A percentile compares a stretch with the other conserved stretches of the same genome.
Conservation (phyloP, 306 rosid species). For the Cicer chorassanicum region DNA sequence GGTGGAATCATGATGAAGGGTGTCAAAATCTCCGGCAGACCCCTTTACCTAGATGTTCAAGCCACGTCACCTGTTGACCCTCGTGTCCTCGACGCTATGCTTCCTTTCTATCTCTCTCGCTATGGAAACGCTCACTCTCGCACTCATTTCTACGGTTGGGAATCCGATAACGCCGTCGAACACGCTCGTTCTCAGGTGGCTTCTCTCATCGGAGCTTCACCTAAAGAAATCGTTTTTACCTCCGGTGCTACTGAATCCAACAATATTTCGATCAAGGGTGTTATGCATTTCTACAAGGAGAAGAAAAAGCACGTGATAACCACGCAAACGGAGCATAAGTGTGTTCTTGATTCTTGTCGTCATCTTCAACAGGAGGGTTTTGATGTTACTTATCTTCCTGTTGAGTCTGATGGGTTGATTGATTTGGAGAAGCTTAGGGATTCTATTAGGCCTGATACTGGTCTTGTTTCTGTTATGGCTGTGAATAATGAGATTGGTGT, state of each 20-base stretch:
- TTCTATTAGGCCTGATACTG: slow-evolving; percentile 81
- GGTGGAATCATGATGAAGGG: slow-evolving; percentile 78
- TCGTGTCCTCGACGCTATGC: slow-evolving; percentile 92
- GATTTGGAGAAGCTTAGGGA: slow-evolving; percentile 69
- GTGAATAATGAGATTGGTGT: slow-evolving; percentile 96
- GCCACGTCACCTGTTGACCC: slow-evolving; percentile 92
- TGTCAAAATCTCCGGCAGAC: slow-evolving; percentile 75
- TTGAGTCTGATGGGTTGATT: slow-evolving; percentile 71
- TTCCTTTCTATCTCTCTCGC: slow-evolving; percentile 69
- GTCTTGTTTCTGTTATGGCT: slow-evolving; percentile 87
- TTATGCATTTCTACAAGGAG: slow-evolving; percentile 78
- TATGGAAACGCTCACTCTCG: slow-evolving; percentile 94
- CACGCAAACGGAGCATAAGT: slow-evolving; percentile 96
- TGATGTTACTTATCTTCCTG: slow-evolving; percentile 78
- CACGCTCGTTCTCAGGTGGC: slow-evolving; percentile 82
- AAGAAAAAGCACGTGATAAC: slow-evolving; percentile 85
- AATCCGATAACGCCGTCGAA: slow-evolving; percentile 89
- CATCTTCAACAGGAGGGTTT: slow-evolving; percentile 94
- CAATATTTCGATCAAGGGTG: slow-evolving; percentile 84
- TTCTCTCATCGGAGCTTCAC: slow-evolving; percentile 70
- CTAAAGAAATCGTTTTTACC: slow-evolving; percentile 81
- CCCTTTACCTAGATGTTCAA: slow-evolving; percentile 88
- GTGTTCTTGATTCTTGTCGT: slow-evolving; percentile 93
- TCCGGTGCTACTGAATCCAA: slow-evolving; percentile 95
- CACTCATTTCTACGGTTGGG: slow-evolving; percentile 94